A percentile compares a stretch with the other conserved stretches of the same genome.
Evolutionary conservation across 1,284 basidiomycete species (phyloP).

Genomic region (Leccinum pallidistipes): DNA sequence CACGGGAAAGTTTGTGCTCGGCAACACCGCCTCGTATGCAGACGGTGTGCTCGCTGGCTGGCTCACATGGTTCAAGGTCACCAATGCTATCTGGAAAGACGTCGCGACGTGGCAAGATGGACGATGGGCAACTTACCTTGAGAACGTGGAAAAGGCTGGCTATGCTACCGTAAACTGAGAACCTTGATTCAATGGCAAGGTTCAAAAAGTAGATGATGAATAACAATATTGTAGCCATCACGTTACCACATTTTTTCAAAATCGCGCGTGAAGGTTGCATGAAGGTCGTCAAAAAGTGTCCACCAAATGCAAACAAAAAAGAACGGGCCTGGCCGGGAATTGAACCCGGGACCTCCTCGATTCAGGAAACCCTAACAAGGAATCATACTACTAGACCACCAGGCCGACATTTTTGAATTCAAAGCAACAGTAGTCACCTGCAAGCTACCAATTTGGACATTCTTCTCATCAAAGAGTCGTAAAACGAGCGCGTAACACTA

Average conservation of each 20-base stretch:
- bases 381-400: constrained; percentile 61
- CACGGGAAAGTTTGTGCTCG: constrained; percentile 36
- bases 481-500: constrained; percentile 15
- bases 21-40: constrained; percentile 37
- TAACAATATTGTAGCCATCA: not conserved
- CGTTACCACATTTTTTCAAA: not conserved
- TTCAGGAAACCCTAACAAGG: constrained; percentile 46
- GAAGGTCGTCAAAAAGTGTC: no score
- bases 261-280: no score
- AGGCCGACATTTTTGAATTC: constrained; percentile 31
- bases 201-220: not conserved
- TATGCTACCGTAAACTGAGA: constrained; percentile 23
- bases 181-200: not conserved
- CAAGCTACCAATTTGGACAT: not conserved
- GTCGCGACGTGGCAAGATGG: constrained; percentile 35
- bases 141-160: constrained; percentile 26
- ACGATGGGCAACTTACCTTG: constrained; percentile 33
- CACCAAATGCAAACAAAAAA: no score
- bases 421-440: not conserved
- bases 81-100: constrained; percentile 29
- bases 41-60: constrained; percentile 34
- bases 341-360: constrained; percentile 80
- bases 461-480: constrained; percentile 7
- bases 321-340: constrained; percentile 75
- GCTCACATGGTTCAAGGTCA: constrained; percentile 31